Conservation (phyloP, 169 alveolate genomes). For the Babesia bovis region DNA sequence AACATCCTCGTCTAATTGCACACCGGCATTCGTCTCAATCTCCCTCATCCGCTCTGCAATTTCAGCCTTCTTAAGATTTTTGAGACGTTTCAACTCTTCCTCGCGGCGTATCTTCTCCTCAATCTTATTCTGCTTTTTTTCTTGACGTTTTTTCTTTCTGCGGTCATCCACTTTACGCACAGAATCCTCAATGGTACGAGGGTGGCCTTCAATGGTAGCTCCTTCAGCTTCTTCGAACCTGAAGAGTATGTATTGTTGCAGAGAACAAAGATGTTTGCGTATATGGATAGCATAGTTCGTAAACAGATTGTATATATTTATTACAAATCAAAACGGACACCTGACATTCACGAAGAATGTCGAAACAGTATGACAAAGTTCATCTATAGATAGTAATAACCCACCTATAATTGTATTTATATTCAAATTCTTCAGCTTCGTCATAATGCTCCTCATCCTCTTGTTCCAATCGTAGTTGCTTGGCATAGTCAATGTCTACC, state of each 20-base stretch:
- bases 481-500: conserved; percentile 37
- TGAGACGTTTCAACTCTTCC: conserved; percentile 60
- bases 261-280: background rate
- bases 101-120: conserved; percentile 55
- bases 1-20: conserved; percentile 9
- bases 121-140: conserved; percentile 30
- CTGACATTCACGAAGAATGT: conserved; percentile 27
- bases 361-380: background rate
- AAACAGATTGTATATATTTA: background rate
- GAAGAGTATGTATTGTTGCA: too few relatives aligned
- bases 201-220: conserved; percentile 47
- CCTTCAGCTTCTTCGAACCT: conserved; percentile 61
- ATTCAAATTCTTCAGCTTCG: conserved; percentile 73
- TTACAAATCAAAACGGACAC: too few relatives aligned
- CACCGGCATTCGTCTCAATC: conserved; percentile 39
- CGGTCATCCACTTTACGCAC: conserved; percentile 56
- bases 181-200: conserved; percentile 61
- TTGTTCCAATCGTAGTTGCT: conserved; percentile 42
- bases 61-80: conserved; percentile 39
- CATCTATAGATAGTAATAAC: background rate
- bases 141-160: conserved; percentile 49
- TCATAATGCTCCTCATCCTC: conserved; percentile 72
- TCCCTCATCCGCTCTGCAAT: conserved; percentile 13
- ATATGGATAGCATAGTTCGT: background rate
- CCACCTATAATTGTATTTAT: conserved; percentile 68